Percentiles rank a stretch among this genome's conserved stretches.
Evolutionary conservation across 2,329 filamentous ascomycete genomes (phyloP).

Genomic region (Sordariomycetes sp.): DNA sequence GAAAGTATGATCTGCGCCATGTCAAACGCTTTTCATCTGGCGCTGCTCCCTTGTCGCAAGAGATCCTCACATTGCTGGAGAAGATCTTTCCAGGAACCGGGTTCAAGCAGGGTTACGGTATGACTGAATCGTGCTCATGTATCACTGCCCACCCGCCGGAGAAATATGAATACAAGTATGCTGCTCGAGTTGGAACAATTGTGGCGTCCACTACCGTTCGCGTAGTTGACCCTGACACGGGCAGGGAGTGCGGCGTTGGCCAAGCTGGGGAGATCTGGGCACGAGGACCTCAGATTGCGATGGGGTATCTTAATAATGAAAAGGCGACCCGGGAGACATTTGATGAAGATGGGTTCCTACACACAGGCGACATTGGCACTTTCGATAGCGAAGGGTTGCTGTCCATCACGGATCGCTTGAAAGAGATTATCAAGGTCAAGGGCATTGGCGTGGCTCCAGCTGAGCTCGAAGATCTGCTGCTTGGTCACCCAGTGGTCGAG

Average conservation of each 20-base stretch:
- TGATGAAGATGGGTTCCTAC: constrained; percentile 44
- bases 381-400: constrained; percentile 48
- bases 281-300: constrained; percentile 36
- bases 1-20: constrained; percentile 46
- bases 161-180: constrained; percentile 48
- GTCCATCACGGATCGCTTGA: constrained; percentile 51
- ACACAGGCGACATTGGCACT: constrained; percentile 48
- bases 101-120: constrained; percentile 59
- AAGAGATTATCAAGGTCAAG: constrained; percentile 62
- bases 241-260: constrained; percentile 38
- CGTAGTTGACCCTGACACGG: constrained; percentile 43
- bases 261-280: constrained; percentile 41
- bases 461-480: constrained; percentile 53
- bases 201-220: constrained; percentile 51
- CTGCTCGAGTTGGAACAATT: constrained; percentile 43
- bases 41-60: constrained; percentile 46
- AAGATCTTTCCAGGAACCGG: constrained; percentile 48
- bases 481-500: constrained; percentile 45
- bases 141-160: constrained; percentile 52
- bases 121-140: constrained; percentile 57
- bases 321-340: constrained; percentile 37
- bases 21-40: constrained; percentile 49
- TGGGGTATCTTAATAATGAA: constrained; percentile 37
- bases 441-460: constrained; percentile 54
- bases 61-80: constrained; percentile 47